Evolutionary conservation across 345 rosid genomes (phyloP).

Genomic region (Pistacia vera): DNA sequence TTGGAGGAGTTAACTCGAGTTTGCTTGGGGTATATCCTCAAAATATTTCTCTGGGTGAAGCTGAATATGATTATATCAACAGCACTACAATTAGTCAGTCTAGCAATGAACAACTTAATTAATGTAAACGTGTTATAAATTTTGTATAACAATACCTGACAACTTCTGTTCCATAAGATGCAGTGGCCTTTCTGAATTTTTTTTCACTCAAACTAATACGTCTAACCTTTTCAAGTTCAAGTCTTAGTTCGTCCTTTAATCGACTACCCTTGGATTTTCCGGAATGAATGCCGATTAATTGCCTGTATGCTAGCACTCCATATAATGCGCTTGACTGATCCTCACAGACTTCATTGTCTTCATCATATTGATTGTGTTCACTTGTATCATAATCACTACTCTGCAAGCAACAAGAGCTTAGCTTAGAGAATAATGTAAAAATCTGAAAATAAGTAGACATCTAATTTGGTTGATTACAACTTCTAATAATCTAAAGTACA

Average conservation of each 20-base stretch:
- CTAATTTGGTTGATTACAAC: background rate
- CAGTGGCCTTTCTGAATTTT: conserved; percentile 56
- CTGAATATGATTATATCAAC: conserved; percentile 30
- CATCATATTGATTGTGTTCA: conserved; percentile 27
- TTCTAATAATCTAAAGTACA: background rate
- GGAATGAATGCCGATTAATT: conserved; percentile 57
- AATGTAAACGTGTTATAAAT: too few relatives aligned
- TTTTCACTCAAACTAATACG: conserved; percentile 73
- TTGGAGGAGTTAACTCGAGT: conserved; percentile 69
- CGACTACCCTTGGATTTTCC: conserved; percentile 60
- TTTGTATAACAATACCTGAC: conserved; percentile 38
- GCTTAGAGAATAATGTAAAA: background rate
- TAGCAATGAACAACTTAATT: too few relatives aligned
- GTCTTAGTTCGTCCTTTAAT: conserved; percentile 44
- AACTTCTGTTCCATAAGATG: conserved; percentile 52
- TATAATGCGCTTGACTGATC: conserved; percentile 25
- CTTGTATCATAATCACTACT: conserved; percentile 44
- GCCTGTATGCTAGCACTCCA: conserved; percentile 44
- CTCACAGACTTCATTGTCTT: conserved; percentile 35
- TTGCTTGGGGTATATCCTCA: conserved; percentile 77
- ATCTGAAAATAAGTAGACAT: background rate
- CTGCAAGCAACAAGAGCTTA: conserved; percentile 27
- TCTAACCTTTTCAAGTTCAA: conserved; percentile 51
- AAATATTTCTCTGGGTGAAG: conserved; percentile 70
- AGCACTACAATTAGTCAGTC: background rate